A percentile compares a stretch with the other conserved stretches of the same genome.
phyloP scores from a whole-genome alignment of 1,284 basidiomycete genomes.

The Neonothopanus nambi region DNA sequence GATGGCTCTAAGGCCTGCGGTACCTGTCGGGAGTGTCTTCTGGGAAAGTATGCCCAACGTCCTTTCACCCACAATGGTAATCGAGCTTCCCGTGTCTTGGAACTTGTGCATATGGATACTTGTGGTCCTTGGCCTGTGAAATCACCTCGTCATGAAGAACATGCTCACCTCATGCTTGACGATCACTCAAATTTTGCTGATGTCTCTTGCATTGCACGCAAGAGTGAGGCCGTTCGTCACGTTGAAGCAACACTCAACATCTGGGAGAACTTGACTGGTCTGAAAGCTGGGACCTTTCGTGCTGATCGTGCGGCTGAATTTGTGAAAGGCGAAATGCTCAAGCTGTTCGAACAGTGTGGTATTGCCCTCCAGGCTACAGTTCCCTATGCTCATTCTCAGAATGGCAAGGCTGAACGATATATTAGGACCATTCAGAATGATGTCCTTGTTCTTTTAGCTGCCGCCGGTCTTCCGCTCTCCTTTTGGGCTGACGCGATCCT shows the following conservation, averaged over 20 bases:
- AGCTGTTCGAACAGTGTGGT: not conserved
- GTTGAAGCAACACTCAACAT: not conserved
- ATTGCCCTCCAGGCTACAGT: not conserved
- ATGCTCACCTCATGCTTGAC: slow-evolving; percentile 1
- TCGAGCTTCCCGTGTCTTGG: not conserved
- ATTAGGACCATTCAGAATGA: slow-evolving; percentile 31
- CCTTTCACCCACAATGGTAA: not conserved
- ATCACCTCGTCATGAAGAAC: not conserved
- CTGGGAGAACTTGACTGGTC: not conserved
- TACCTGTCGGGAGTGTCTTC: not conserved
- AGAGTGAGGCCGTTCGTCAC: not conserved
- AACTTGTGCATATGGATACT: slow-evolving; percentile 11
- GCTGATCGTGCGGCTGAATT: not conserved
- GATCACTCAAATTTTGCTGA: not conserved
- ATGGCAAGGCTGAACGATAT: slow-evolving; percentile 33
- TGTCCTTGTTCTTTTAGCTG: slow-evolving; percentile 23
- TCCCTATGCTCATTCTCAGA: slow-evolving; percentile 30
- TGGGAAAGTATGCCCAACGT: not conserved
- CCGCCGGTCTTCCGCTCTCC: slow-evolving; percentile 23
- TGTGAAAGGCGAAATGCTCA: not conserved
- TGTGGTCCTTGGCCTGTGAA: slow-evolving; percentile 6
- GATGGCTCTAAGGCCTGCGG: not conserved
- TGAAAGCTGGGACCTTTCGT: not conserved
- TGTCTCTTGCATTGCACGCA: not conserved
- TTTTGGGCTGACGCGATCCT: slow-evolving; percentile 26